Evolutionary conservation across 371 early-diverging fungal species (phyloP), one percentile per base, ranked within the genome.

Genomic region (Mucor racemosus): DNA sequence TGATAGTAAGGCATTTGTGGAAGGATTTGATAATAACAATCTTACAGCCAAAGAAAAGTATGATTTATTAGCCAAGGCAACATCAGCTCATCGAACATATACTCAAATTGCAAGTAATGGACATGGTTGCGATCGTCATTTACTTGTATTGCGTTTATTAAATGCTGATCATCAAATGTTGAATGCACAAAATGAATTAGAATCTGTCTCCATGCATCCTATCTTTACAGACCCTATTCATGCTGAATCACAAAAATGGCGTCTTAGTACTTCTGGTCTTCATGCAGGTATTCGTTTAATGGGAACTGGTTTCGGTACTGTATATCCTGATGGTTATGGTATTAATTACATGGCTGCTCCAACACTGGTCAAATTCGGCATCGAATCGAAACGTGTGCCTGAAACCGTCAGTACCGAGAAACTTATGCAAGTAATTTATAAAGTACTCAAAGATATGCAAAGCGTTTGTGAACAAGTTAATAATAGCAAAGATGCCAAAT

Each of bases 321-420:
- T 88, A n/a, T 84, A 71, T 56, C 85, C 83, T 0, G 90, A 95
- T 66, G 94, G 95, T 1, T 97, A 95, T 70, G 97, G 96, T 36
- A 90, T 94, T 73, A 96, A 96, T 79, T 97, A 97, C 76, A 85
- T 89, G 71, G 82, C 94, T 3, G 88, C 85, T 15, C 81, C 84
- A 4, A 75, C 78, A 26, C 46, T 82, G 10, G 81, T 96, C 59
- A 93, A 90, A 65, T 92, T 94, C 78, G 93, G 93, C 35, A 86
- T 92, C 42, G 96, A 95, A 70, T 86, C 85, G 63, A 97, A 96
- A 72, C 70, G 76, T 26, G 79, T 75, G 0, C 63, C 75, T 44
- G 80, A 77, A 55, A 78, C 78, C 5, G 78, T 84, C 0, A 66
- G 80, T 34, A 82, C 90, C 0, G 66, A 57, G 21, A 71, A 64